Evolutionary conservation across 2,329 filamentous ascomycete genomes (phyloP).

Genomic region (Colletotrichum camelliae): DNA sequence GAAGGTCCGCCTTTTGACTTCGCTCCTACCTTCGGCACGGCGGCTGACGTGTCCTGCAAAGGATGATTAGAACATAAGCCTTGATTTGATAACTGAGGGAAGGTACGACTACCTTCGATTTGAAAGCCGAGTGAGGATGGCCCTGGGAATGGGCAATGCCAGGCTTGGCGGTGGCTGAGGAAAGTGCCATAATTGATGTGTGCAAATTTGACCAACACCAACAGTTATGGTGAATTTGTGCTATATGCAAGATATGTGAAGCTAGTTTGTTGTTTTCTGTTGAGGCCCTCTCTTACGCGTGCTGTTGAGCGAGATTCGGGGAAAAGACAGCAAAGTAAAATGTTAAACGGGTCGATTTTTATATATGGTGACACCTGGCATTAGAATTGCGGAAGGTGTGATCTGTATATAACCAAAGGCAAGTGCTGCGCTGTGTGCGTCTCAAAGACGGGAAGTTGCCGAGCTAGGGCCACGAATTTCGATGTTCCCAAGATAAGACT

Average conservation of each 20-base stretch:
- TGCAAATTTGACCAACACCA: not conserved
- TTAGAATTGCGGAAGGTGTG: not conserved
- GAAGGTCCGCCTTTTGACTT: not conserved
- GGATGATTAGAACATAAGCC: not conserved
- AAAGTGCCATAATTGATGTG: not conserved
- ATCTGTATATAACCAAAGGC: not conserved
- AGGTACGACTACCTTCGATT: not conserved
- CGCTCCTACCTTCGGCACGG: not conserved
- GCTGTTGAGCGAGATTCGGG: not conserved
- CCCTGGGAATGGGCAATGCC: not conserved
- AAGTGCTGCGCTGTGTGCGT: not conserved
- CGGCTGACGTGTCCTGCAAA: not conserved
- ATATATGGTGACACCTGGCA: fast-evolving
- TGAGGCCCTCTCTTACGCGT: not conserved
- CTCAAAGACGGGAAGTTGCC: too few species aligned
- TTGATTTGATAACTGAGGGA: not conserved
- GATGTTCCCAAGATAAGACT: not conserved
- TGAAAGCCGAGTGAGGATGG: not conserved
- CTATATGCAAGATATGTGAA: not conserved
- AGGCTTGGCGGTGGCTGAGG: not conserved
- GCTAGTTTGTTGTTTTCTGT: not conserved
- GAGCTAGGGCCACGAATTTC: not conserved
- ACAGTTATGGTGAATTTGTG: not conserved
- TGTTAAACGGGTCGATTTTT: not conserved
- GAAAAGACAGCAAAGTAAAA: fast-evolving